Conservation (phyloP, 108 stramenopile genomes). For the Licmophora abbreviata region DNA sequence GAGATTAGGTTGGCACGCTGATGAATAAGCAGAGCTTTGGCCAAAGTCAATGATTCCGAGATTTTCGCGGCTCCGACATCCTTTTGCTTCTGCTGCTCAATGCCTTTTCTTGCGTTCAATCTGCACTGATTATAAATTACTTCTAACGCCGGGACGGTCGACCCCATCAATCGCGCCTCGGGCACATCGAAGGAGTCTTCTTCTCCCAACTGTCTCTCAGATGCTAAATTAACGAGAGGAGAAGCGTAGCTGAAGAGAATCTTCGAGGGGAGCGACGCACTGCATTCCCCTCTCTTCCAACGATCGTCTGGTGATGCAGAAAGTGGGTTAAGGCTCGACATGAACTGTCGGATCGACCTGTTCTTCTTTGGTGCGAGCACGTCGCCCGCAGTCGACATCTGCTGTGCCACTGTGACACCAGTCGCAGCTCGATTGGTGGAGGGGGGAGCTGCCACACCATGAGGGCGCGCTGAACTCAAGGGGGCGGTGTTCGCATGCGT, state of each 20-base stretch:
- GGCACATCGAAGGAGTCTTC: conserved; percentile 50
- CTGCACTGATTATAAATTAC: conserved; percentile 11
- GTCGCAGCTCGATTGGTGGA: no score
- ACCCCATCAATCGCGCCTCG: conserved; percentile 19
- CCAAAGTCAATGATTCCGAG: conserved; percentile 40
- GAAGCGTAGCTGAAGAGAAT: conserved; percentile 46
- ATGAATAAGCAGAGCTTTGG: conserved; percentile 38
- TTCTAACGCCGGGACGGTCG: conserved; percentile 21
- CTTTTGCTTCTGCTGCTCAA: background rate
- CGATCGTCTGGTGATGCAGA: no score
- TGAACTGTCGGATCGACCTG: no score
- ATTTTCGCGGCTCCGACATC: conserved; percentile 9
- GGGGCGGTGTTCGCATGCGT: background rate
- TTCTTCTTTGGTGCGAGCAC: no score
- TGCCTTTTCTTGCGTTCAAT: conserved; percentile 18
- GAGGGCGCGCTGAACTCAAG: background rate
- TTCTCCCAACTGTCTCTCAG: conserved; percentile 39
- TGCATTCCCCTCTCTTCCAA: conserved; percentile 47
- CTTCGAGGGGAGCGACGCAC: conserved; percentile 33
- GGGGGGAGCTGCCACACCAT: no score
- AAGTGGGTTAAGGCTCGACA: no score
- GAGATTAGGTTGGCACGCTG: conserved; percentile 34
- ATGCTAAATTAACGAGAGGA: conserved; percentile 43
- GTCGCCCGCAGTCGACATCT: no score
- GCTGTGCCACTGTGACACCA: no score